Percentiles rank a stretch among this genome's conserved stretches.
phyloP scores from a whole-genome alignment of 306 rosid species.

The Boehmeria nivea region DNA sequence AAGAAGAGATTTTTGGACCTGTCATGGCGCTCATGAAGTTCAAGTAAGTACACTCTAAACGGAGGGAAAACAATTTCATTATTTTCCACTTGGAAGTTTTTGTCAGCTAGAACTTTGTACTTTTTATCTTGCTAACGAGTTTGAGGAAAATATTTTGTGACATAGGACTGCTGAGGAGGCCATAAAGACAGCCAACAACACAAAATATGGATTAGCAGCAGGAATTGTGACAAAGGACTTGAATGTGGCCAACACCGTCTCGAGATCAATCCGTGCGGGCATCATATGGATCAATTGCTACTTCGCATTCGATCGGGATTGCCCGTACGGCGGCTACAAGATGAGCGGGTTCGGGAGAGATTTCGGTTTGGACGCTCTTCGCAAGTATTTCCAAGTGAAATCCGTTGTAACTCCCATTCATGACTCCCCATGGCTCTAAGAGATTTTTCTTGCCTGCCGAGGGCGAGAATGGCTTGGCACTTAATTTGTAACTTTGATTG shows the following conservation, averaged over 20 bases:
- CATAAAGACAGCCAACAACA: constrained; percentile 63
- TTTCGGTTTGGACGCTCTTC: constrained; percentile 47
- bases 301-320: constrained; percentile 49
- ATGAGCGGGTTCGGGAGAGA: constrained; percentile 88
- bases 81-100: not conserved
- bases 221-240: constrained; percentile 71
- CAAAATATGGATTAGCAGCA: constrained; percentile 75
- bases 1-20: constrained; percentile 89
- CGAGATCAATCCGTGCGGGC: constrained; percentile 81
- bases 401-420: constrained; percentile 71
- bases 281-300: constrained; percentile 79
- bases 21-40: constrained; percentile 69
- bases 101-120: not conserved
- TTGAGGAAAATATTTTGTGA: not conserved
- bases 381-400: constrained; percentile 68
- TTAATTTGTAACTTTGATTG: no score
- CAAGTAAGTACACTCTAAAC: constrained; percentile 43
- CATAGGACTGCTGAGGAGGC: constrained; percentile 71
- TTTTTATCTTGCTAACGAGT: not conserved
- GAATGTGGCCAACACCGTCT: constrained; percentile 70
- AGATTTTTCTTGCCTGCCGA: no score
- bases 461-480: no score
- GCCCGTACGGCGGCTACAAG: constrained; percentile 84
- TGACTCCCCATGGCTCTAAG: constrained; percentile 86
- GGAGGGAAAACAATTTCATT: not conserved